Base-by-base conservation (phyloP, 73 alveolate species). In the Vitrella brassicaformis region DNA sequence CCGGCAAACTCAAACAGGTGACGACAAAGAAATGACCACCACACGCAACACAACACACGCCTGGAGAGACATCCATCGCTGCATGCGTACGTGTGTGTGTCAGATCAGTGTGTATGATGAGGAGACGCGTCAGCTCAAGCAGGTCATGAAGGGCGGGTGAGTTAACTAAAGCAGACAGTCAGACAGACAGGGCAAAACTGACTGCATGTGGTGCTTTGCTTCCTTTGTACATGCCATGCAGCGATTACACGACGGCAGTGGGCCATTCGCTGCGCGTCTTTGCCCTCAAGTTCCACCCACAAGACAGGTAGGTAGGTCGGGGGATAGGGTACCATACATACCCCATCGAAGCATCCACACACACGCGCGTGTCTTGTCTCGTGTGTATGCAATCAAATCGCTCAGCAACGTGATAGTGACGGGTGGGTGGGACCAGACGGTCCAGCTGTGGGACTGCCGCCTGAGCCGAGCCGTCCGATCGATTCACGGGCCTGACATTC, bases 361-460 rank as follows among this genome's bases (percentile, higher is more conserved):
- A n/a, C n/a, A n/a, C n/a, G n/a, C n/a, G n/a, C n/a, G n/a, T n/a
- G n/a, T n/a, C 25, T 4, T 47, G 19, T 47, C 28, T 8, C 27
- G 67, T 19, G 14, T 47, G 14, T 0, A 27, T 27, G 14, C 28
- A 26, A 66, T 1, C 32, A 26, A 14, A 65, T 29, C 25, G 30
- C 14, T 19, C 30, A 66, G 9, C 71, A 10, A 30, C 47, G 73
- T 28, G 46, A 22, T 68, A 22, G 67, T 85, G 28, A 73, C 85
- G 9, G 85, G 85, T 28, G 74, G 91, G 46, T 69, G 78, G 32
- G 91, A 85, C 73, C 72, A 70, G 31, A 28, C 80, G 28, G 88
- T 85, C 10, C 76, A 80, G 80, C 68, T 85, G 22, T 85, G 91
- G 91, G 91, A 85, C 45, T 18, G 32, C 32, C 70, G 88, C 56